A percentile compares a stretch with the other conserved stretches of the same genome.
Evolutionary conservation across 768 basidiomycete species (phyloP).

Genomic region (Amylocystis lapponica): DNA sequence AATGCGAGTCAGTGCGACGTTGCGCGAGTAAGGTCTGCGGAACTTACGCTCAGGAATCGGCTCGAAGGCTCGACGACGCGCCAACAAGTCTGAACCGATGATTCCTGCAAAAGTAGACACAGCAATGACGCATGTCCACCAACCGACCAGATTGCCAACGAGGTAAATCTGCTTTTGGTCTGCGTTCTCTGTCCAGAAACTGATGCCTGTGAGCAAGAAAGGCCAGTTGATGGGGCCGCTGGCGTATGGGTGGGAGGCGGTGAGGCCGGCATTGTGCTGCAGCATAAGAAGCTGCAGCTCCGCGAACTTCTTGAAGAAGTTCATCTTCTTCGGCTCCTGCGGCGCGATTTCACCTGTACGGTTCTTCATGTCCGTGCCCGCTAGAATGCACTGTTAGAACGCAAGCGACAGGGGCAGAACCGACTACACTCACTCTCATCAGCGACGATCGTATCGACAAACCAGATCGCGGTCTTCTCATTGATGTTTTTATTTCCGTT

Average conservation of each 20-base stretch:
- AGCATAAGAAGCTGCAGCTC: constrained; percentile 95
- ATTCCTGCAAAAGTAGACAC: constrained; percentile 88
- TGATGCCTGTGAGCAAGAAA: constrained; percentile 92
- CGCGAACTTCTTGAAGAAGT: constrained; percentile 91
- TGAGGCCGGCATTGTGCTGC: constrained; percentile 98
- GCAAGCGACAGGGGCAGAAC: too few relatives aligned
- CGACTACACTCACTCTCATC: constrained; percentile 57
- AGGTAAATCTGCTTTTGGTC: constrained; percentile 91
- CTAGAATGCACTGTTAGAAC: too few relatives aligned
- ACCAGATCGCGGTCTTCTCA: constrained; percentile 86
- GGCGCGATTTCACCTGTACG: constrained; percentile 44
- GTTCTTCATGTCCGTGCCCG: constrained; percentile 48
- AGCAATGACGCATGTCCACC: constrained; percentile 90
- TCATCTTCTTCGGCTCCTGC: constrained; percentile 75
- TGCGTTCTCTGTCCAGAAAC: constrained; percentile 93
- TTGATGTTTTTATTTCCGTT: constrained; percentile 92
- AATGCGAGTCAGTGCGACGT: constrained; percentile 7
- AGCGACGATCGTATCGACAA: constrained; percentile 72
- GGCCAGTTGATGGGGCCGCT: constrained; percentile 98
- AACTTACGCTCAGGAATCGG: constrained; percentile 87
- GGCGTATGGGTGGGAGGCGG: constrained; percentile 96
- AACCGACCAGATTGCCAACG: constrained; percentile 89
- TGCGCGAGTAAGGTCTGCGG: neutral
- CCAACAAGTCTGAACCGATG: constrained; percentile 82
- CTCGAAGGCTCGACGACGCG: constrained; percentile 75